These are phyloP conservation scores for Mycena vulgaris DNA, from an alignment of 768 basidiomycete species.

Conservation along the genomic window DNA sequence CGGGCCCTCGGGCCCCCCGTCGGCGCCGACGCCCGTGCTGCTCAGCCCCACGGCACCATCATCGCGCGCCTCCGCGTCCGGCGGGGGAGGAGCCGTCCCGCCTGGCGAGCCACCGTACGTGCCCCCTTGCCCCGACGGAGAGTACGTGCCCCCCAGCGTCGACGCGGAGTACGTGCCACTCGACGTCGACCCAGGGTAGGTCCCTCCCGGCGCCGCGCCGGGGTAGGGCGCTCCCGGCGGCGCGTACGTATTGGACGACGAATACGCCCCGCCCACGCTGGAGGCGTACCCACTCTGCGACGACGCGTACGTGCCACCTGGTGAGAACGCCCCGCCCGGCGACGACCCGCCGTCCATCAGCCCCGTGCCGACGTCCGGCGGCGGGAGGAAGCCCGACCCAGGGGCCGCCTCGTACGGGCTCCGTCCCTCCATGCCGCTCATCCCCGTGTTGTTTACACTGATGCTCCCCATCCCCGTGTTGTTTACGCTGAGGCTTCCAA, in stretches of 20 bases:
- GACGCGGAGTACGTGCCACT: not conserved
- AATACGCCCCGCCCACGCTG: not conserved
- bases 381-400: conserved; percentile 32
- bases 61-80: conserved; percentile 44
- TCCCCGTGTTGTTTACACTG: not conserved
- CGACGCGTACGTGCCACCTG: not conserved
- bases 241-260: too few relatives aligned
- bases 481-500: not conserved
- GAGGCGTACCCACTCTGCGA: too few relatives aligned
- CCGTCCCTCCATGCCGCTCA: conserved; percentile 9
- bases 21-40: conserved; percentile 40
- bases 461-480: conserved; percentile 19
- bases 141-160: not conserved
- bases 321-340: conserved; percentile 10
- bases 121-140: not conserved
- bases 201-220: not conserved
- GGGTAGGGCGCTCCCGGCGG: not conserved
- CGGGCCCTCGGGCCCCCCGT: conserved; percentile 41
- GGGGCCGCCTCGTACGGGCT: not conserved
- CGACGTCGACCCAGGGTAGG: not conserved
- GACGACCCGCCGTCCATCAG: conserved; percentile 17
- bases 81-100: too few relatives aligned
- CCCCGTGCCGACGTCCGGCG: conserved; percentile 28
- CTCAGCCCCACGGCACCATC: conserved; percentile 58
- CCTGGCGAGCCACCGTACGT: too few relatives aligned